These are phyloP conservation scores for Solanum pinnatisectum DNA, from an alignment of 257 asterid genomes.

Conservation along the genomic window DNA sequence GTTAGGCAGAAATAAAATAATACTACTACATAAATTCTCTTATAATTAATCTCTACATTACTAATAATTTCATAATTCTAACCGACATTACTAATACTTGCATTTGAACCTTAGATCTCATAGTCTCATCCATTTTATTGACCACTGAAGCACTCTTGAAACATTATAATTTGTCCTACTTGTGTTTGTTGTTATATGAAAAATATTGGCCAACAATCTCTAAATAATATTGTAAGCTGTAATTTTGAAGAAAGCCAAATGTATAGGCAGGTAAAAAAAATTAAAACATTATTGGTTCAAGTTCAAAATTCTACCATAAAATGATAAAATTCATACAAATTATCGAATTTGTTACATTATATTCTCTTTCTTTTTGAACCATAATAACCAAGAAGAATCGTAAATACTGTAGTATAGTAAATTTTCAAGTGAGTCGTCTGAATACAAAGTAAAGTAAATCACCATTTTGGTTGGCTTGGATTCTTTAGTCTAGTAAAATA, in stretches of 20 bases:
- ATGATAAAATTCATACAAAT: too few relatives aligned
- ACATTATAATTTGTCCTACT: too few relatives aligned
- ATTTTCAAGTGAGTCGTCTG: neutral
- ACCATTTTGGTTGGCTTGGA: neutral
- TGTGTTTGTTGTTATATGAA: neutral
- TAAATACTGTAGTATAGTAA: neutral
- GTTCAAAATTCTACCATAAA: neutral
- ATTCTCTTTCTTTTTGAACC: neutral
- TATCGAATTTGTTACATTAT: too few relatives aligned
- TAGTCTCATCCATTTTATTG: too few relatives aligned
- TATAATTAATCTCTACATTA: too few relatives aligned
- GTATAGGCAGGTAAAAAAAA: neutral
- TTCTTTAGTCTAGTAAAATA: neutral
- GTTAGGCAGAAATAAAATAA: too few relatives aligned
- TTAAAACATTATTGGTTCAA: neutral
- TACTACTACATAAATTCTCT: too few relatives aligned
- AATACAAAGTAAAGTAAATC: neutral
- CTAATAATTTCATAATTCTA: too few relatives aligned
- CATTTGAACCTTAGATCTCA: neutral
- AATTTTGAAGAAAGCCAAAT: too few relatives aligned
- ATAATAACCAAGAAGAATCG: neutral
- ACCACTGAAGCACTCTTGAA: neutral
- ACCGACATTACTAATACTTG: neutral
- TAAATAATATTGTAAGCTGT: too few relatives aligned
- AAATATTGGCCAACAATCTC: neutral